Evolutionary conservation across 2,329 filamentous ascomycete species (phyloP), one percentile per base, ranked within the genome.

Genomic region (Cladorrhinum sp.): DNA sequence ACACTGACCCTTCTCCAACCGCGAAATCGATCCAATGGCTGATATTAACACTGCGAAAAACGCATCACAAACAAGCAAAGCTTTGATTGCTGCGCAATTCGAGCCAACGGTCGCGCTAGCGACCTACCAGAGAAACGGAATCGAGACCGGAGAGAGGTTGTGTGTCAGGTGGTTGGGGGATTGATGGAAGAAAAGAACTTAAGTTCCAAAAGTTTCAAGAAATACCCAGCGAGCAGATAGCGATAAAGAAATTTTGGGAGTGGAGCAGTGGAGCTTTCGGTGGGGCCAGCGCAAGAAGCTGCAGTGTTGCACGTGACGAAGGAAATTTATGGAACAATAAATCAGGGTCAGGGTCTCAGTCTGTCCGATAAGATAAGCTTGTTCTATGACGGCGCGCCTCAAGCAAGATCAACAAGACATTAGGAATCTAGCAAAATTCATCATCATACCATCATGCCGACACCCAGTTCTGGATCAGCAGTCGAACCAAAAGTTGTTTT

Each of bases 401-500:
- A 7, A 13, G 6, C 5, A 16, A 12, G 29, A 54, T 12, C 32
- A 20, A 9, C 38, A 27, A 50, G 22, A 32, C 41, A 29, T 41
- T 12, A 50, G 55, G 41, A 53, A 18, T 12, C n/a, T n/a, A n/a
- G n/a, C n/a, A n/a, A n/a, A n/a, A n/a, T n/a, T n/a, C 49, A 51
- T 50, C 27, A 53, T 22, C 57, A 32, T 18, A 59, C 52, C 29
- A 58, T 22, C 24, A 67, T 68, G 66, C 53, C 54, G 38, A 57
- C 60, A 8, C 50, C 50, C n/a, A 51, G 50, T 22, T n/a, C 58
- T 13, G 62, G 59, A 56, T 10, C 59, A 50, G 68, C 67, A 20
- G 41, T 61, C n/a, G 62, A 69, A 50, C 72, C 74, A 12, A 71
- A 71, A 18, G 72, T 85, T 32, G 73, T 82, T 29, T 88, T 88